Evolutionary conservation across 345 rosid species (phyloP), one percentile per base, ranked within the genome.

Genomic region (Toxicodendron radicans): DNA sequence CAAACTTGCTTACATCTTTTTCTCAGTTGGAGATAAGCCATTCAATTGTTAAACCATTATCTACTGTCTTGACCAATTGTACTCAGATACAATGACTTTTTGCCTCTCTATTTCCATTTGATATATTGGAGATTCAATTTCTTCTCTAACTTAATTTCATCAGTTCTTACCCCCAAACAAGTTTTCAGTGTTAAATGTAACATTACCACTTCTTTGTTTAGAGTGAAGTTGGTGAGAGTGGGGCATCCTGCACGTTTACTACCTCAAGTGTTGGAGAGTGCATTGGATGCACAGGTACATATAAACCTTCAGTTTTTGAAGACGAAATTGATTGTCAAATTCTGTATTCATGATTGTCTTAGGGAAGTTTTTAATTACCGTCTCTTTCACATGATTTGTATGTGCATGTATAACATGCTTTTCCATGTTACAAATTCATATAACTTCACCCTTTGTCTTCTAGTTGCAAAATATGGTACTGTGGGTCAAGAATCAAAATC

Each of bases 241-340:
- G 98, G 99, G 66, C 99, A 95, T 79, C 99, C 98, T 76, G 99
- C 98, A 27, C 88, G 98, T 63, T 85, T 95, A 54, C 85, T 92
- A 69, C 99, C 98, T 73, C 99, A 95, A 80, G 97, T 93, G 62
- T 57, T 95, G 83, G 94, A 91, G 73, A 89, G 92, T 81, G 99
- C 99, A 62, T 79, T 93, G 79, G 99, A 93, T 73, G 97, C 98
- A 30, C 94, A 89, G 94, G 97, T 89, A 81, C 43, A 51, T 66
- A 48, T 24, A 66, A 67, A 21, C 46, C 60, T 58, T 49, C 10
- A 11, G 20, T 17, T 77, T 70, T 53, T 17, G 20, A 43, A 63
- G 13, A 35, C 4, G 56, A 79, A 45, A 58, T 17, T 24, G 38
- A 45, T 30, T 2, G 14, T 52, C 24, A 41, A 49, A 48, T 70